Percentiles rank a stretch among this genome's conserved stretches.
These are phyloP conservation scores for Penicillium verhagenii DNA, from an alignment of 495 filamentous ascomycete genomes.

Conservation along the genomic window DNA sequence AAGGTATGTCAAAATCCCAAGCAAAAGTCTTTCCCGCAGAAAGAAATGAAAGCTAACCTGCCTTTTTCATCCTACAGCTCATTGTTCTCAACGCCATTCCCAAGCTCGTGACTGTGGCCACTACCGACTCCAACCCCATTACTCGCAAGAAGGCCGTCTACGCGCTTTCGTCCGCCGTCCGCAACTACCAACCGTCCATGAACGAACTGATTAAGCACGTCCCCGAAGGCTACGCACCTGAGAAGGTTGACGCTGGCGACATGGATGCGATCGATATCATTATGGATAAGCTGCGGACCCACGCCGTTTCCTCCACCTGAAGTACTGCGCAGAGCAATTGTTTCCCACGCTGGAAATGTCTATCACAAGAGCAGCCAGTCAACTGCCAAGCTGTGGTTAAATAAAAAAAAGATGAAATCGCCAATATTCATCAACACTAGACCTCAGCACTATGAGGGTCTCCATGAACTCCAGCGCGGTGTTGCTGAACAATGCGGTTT, in stretches of 20 bases:
- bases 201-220: constrained; percentile 60
- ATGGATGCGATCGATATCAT: constrained; percentile 81
- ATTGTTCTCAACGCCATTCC: constrained; percentile 69
- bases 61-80: constrained; percentile 40
- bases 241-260: constrained; percentile 68
- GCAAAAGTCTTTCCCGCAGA: background rate
- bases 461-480: background rate
- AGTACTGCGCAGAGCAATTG: background rate
- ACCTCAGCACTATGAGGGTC: background rate
- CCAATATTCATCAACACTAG: background rate
- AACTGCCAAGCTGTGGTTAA: background rate
- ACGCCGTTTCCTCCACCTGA: constrained; percentile 35
- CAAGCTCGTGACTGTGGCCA: constrained; percentile 63
- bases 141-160: constrained; percentile 86
- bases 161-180: constrained; percentile 75
- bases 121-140: constrained; percentile 54
- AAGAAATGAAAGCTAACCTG: constrained; percentile 18
- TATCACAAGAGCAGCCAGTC: background rate
- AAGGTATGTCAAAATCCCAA: constrained; percentile 40
- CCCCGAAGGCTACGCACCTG: constrained; percentile 58
- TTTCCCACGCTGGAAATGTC: background rate
- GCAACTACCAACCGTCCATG: constrained; percentile 82
- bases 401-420: background rate
- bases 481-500: background rate
- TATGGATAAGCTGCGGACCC: constrained; percentile 64